Conservation (phyloP, 495 filamentous ascomycete species). For the Penicillium parvum region DNA sequence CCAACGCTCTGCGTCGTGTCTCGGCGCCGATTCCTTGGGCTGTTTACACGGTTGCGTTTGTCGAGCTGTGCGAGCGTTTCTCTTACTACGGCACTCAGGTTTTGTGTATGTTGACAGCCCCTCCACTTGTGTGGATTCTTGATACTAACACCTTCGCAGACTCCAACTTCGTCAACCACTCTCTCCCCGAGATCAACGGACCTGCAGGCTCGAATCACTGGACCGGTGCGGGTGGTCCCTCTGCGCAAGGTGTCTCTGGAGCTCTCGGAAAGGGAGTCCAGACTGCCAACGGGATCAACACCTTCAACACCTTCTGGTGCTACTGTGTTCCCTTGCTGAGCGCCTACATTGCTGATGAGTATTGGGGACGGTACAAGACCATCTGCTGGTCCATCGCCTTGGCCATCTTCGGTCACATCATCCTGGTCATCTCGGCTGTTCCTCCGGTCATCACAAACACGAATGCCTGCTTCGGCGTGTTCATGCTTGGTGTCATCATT, state of each 20-base stretch:
- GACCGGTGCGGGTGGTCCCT: conserved; percentile 19
- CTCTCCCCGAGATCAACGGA: conserved; percentile 15
- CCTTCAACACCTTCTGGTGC: conserved; percentile 66
- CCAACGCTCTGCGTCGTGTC: conserved; percentile 16
- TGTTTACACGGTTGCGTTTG: conserved; percentile 23
- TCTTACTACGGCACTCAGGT: conserved; percentile 24
- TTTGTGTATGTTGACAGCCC: conserved; percentile 8
- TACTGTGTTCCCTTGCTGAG: conserved; percentile 65
- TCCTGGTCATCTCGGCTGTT: conserved; percentile 59
- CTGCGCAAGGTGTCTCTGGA: conserved; percentile 19
- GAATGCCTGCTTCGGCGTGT: conserved; percentile 47
- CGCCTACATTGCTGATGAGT: conserved; percentile 69
- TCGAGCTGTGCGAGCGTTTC: not conserved
- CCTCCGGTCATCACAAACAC: conserved; percentile 56
- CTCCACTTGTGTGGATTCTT: not conserved
- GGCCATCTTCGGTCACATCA: conserved; percentile 61
- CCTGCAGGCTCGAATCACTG: conserved; percentile 20
- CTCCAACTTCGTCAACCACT: conserved; percentile 24
- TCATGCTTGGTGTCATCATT: conserved; percentile 56
- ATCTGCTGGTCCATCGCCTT: conserved; percentile 55
- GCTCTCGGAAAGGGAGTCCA: conserved; percentile 19
- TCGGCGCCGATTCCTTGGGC: conserved; percentile 24
- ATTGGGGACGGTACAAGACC: conserved; percentile 67
- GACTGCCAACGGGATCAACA: conserved; percentile 22
- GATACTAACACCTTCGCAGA: conserved; percentile 3